Conservation (phyloP, 2,329 filamentous ascomycete genomes). For the Mycosphaerella sp. region DNA sequence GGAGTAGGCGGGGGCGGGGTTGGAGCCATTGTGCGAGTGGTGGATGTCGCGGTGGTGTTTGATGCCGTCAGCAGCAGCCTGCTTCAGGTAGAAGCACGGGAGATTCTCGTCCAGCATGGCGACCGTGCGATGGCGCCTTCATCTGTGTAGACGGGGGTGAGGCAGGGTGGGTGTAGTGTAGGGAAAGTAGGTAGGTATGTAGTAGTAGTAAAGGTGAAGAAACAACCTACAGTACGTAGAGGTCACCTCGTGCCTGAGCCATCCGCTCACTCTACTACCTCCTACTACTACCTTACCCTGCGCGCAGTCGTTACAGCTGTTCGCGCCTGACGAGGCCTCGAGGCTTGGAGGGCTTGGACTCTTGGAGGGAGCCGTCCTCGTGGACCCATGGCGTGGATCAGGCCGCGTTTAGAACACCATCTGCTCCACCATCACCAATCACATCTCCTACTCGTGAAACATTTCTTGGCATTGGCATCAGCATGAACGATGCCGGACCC, state of each 20-base stretch:
- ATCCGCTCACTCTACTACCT: too few relatives aligned
- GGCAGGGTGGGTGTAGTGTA: too few relatives aligned
- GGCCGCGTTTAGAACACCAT: neutral
- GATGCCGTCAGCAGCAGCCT: constrained; percentile 43
- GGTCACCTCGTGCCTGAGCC: too few relatives aligned
- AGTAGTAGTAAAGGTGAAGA: too few relatives aligned
- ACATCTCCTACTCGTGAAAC: neutral
- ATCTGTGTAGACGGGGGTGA: too few relatives aligned
- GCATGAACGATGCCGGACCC: neutral
- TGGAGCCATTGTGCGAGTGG: constrained; percentile 67
- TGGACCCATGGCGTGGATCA: neutral
- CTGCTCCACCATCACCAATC: neutral
- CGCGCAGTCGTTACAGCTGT: neutral
- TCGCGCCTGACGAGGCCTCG: neutral
- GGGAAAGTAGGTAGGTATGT: too few relatives aligned
- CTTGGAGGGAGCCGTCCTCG: neutral
- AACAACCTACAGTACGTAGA: too few relatives aligned
- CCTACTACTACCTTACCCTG: too few relatives aligned
- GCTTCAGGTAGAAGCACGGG: constrained; percentile 61
- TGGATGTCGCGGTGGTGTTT: constrained; percentile 50
- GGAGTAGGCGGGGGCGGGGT: constrained; percentile 73
- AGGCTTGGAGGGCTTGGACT: neutral
- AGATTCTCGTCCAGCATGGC: constrained; percentile 51
- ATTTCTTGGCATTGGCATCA: neutral
- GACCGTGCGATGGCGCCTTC: neutral